Percentiles rank a stretch among this genome's conserved stretches.
Conservation (phyloP, 2,329 filamentous ascomycete genomes). For the Colletotrichum liaoningense region DNA sequence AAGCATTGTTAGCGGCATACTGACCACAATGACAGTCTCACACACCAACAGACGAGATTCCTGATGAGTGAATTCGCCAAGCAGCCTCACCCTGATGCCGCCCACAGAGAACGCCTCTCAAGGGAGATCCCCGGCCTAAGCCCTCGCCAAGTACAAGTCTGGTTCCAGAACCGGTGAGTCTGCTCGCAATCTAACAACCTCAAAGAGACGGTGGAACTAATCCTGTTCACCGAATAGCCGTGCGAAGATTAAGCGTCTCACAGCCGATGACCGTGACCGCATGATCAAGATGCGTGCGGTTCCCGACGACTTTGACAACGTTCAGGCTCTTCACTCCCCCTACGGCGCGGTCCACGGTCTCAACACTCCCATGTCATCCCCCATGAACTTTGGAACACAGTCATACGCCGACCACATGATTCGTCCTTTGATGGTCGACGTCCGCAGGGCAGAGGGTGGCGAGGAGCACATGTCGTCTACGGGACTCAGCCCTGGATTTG, state of each 20-base stretch:
- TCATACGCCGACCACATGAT: slow-evolving; percentile 71
- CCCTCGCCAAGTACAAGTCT: slow-evolving; percentile 94
- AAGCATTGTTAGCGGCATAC: slow-evolving; percentile 32
- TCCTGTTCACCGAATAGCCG: slow-evolving; percentile 55
- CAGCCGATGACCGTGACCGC: slow-evolving; percentile 75
- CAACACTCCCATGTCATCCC: slow-evolving; percentile 59
- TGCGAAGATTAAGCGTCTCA: slow-evolving; percentile 78
- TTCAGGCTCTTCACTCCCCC: slow-evolving; percentile 75
- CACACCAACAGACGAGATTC: slow-evolving; percentile 96
- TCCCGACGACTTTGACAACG: slow-evolving; percentile 77
- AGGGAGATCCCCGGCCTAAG: slow-evolving; percentile 92
- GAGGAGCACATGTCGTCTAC: slow-evolving; percentile 76
- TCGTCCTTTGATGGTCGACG: slow-evolving; percentile 76
- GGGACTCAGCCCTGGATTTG: slow-evolving; percentile 75
- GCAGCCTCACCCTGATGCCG: slow-evolving; percentile 92
- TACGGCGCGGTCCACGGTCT: slow-evolving; percentile 71
- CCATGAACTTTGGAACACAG: slow-evolving; percentile 59
- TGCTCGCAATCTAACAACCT: slow-evolving; percentile 6
- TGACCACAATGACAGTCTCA: slow-evolving; percentile 72
- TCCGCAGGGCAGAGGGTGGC: slow-evolving; percentile 67
- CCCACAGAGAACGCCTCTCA: slow-evolving; percentile 87
- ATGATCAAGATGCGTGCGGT: slow-evolving; percentile 80
- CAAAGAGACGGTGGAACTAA: slow-evolving; percentile 33
- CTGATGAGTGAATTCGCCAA: slow-evolving; percentile 97
- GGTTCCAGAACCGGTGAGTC: slow-evolving; percentile 95